Base-by-base conservation (phyloP, 2,329 filamentous ascomycete genomes). In the Fusarium coffeatum region DNA sequence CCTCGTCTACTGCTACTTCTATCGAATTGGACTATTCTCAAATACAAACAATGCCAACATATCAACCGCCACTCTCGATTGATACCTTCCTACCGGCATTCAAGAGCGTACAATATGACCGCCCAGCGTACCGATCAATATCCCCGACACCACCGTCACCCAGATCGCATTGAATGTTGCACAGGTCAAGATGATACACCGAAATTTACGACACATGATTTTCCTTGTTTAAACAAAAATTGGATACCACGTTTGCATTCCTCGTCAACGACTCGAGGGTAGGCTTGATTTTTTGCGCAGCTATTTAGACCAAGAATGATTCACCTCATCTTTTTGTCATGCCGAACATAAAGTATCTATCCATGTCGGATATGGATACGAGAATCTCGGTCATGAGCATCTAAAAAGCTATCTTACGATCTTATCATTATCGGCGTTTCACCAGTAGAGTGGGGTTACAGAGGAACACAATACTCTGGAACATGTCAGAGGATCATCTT, bases 91-190 rank as follows among this genome's bases (percentile, higher is more conserved):
- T 69, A 10, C 74, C 74, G 11, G 30, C 72, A 13, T 76, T 76
- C 41, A 72, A 56, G 55, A 66, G 57, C 32, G 64, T 76, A 16
- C 64, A 74, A 42, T 76, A 76, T 43, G 61, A 72, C 40, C 55
- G 57, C 46, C 56, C 72, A 27, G 48, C 64, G 8, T 61, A 59
- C 43, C 73, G 74, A 45, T 69, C 71, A 37, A 66, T 59, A 64
- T 76, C 74, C 53, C 74, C 74, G 18, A 69, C 72, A 49, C 74
- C 74, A 9, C 62, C 65, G 40, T 74, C 73, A 42, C 73, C 73
- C 27, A 74, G 68, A 66, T 74, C 73, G 20, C 54, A 71, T 50
- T 75, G 49, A 73, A 41, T 20, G 20, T 22, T 48, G 16, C 37
- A 50, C 46, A 25, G 22, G 15, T 30, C 10, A 66, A 60, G 28